phyloP scores from a whole-genome alignment of 805 yeast genomes.

The Wickerhamiella shivajii region DNA sequence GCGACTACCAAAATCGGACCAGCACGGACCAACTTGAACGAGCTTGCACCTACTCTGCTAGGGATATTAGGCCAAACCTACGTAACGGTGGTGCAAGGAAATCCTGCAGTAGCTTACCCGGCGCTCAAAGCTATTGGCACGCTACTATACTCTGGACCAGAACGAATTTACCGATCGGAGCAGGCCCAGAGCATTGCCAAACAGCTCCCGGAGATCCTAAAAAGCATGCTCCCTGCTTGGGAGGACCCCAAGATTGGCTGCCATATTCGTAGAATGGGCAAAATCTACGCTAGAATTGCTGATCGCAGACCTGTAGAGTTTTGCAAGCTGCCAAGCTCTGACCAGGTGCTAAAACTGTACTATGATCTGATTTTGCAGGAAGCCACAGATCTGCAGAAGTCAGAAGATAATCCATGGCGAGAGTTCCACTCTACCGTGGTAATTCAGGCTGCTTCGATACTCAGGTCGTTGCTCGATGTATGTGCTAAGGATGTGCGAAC shows the following conservation, averaged over 20 bases:
- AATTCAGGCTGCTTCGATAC: slow-evolving; percentile 39
- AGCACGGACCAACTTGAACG: slow-evolving; percentile 26
- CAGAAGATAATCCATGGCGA: slow-evolving; percentile 31
- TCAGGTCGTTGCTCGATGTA: slow-evolving; percentile 50
- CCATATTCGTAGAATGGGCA: slow-evolving; percentile 60
- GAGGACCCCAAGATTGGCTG: slow-evolving; percentile 39
- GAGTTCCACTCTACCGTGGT: slow-evolving; percentile 65
- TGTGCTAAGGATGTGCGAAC: slow-evolving; percentile 3
- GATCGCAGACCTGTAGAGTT: slow-evolving; percentile 54
- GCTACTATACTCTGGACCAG: slow-evolving; percentile 61
- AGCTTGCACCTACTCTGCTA: slow-evolving; percentile 48
- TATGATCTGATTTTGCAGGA: slow-evolving; percentile 46
- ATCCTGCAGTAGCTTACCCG: slow-evolving; percentile 46
- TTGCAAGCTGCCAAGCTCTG: slow-evolving; percentile 48
- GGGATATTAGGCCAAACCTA: slow-evolving; percentile 49
- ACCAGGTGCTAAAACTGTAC: slow-evolving; percentile 45
- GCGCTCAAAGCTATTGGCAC: slow-evolving; percentile 63
- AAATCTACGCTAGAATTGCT: slow-evolving; percentile 49
- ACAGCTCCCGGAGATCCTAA: slow-evolving; percentile 44
- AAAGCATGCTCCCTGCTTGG: slow-evolving; percentile 34
- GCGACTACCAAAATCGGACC: slow-evolving; percentile 72
- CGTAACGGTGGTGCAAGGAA: slow-evolving; percentile 32
- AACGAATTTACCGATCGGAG: slow-evolving; percentile 46
- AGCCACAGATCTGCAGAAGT: slow-evolving; percentile 30
- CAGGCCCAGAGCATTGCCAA: slow-evolving; percentile 37